Evolutionary conservation across 2,329 filamentous ascomycete species (phyloP), one percentile per base, ranked within the genome.

Genomic region (Penicillium sp.): DNA sequence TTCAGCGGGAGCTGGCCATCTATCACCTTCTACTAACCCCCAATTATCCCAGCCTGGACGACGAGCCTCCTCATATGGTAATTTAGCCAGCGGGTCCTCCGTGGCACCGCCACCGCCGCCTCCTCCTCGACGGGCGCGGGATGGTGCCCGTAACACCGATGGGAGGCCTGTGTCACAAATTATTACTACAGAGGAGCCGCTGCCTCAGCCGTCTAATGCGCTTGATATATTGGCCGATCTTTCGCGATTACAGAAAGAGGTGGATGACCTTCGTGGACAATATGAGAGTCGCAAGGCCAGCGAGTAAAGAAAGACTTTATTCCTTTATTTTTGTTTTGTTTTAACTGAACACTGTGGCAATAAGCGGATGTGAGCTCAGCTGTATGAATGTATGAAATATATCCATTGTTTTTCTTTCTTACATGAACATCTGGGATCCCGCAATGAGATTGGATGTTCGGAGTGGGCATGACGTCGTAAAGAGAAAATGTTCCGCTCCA

Each of bases 151-250:
- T 58, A 77, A 71, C 49, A 70, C 67, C 54, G 69, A 73, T 22
- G 65, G 67, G 39, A 59, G 55, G 48, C 52, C 62, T 22, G 52
- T 56, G 5, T 59, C 67, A 24, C 66, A 66, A 39, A 59, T 61
- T 42, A 35, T 65, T 58, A 49, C 67, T 65, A 45, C 61, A 52
- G 55, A 69, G 50, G 57, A 58, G 42, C 58, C 70, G 31, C 56
- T 70, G 29, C 65, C 64, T 69, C 78, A 68, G 69, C 78, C 55
- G 62, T 76, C 76, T 10, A 74, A 76, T 52, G 75, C 78, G 1
- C 72, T 74, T 43, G 84, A 90, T 67, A 90, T 93, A 57, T 73
- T 93, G 63, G 88, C 88, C 1, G 89, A 93, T 70, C 74, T 93
- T 54, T 83, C 85, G 47, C 86, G 86, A 22, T 74, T 93, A 60